Base-by-base conservation (phyloP, 139 green algal species). In the Protoeuglena noctilucae region DNA sequence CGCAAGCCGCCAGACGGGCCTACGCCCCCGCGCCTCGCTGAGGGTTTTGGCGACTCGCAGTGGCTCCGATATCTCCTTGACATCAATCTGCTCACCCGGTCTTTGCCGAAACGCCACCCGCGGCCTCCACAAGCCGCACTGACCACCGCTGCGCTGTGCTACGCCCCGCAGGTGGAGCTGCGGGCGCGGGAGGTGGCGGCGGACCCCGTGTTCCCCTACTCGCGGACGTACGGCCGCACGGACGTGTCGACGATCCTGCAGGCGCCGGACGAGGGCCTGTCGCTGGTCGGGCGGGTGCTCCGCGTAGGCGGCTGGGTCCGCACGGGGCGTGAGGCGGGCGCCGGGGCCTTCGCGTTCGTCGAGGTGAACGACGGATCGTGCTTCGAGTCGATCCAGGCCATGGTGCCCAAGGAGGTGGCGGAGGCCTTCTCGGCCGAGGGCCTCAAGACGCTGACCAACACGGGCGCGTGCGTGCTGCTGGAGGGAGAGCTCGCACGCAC, bases 221-320 rank as follows among this genome's bases (percentile, higher is more conserved):
- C 56, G 45, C 51, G 48, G 21, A 72, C 64, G 4, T 79, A 70
- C 49, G 40, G 40, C 43, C 59, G 80, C 30, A 83, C 68, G 1
- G 46, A 69, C 5, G 69, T 93, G 27, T 54, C 22, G 21, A 83
- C 62, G 4, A 70, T 94, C 30, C 62, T 90, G 17, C 53, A 63
- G 3, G 49, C 66, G 12, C 29, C 69, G 7, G 77, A 43, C 9
- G 34, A 43, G 34, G 34, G 34, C 34, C 7, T 7, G 34, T 43
- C 34, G 34, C 12, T 7, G 34, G 34, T 43, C 34, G 34, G 34
- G 34, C 34, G 12, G 34, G 60, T n/a, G 25, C 4, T 56, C 51
- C 62, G 27, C 67, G 25, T 78, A 4, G 23, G 41, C 18, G 71
- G 71, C 28, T 79, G 71, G 71, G 59, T 75, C 21, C 61, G 64